Percentiles rank a stretch among this genome's conserved stretches.
These are phyloP conservation scores for Cyanodermella asteris DNA, from an alignment of 2,329 filamentous ascomycete genomes.

Conservation along the genomic window DNA sequence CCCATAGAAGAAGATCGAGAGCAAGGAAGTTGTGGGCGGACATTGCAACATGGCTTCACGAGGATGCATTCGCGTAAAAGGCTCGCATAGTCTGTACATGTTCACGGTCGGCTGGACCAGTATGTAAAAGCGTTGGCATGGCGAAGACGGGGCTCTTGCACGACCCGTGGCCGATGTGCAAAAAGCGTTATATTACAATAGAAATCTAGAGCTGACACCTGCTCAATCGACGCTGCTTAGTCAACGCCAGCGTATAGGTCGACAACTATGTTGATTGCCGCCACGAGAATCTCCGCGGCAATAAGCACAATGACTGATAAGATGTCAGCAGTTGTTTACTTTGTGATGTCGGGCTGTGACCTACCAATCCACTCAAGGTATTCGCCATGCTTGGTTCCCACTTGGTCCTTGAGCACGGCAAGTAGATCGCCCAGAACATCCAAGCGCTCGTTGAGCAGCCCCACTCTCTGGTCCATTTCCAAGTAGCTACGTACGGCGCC, in stretches of 20 bases:
- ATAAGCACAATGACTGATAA: conserved; percentile 72
- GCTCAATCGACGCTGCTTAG: conserved; percentile 16
- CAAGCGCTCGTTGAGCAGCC: conserved; percentile 67
- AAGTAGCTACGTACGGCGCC: conserved; percentile 86
- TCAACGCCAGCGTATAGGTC: conserved; percentile 59
- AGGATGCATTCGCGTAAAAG: too few relatives aligned
- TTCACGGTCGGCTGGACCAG: too few relatives aligned
- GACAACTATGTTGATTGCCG: conserved; percentile 82
- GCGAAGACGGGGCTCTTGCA: too few relatives aligned
- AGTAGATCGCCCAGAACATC: conserved; percentile 86
- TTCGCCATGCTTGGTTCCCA: conserved; percentile 81
- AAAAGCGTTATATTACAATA: too few relatives aligned
- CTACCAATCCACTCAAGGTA: conserved; percentile 75
- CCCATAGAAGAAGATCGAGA: too few relatives aligned
- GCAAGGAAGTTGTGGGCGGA: too few relatives aligned
- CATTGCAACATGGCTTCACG: too few relatives aligned
- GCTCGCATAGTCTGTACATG: too few relatives aligned
- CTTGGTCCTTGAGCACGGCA: conserved; percentile 82
- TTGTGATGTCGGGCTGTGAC: conserved; percentile 13
- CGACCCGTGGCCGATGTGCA: too few relatives aligned
- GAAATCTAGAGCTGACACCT: too few relatives aligned
- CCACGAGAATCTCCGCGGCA: conserved; percentile 82
- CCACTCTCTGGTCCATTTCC: conserved; percentile 93
- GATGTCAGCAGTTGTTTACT: not conserved
- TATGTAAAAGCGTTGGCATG: too few relatives aligned